A percentile compares a stretch with the other conserved stretches of the same genome.
These are phyloP conservation scores for Craterostigma plantagineum DNA, from an alignment of 257 asterid genomes.

Conservation along the genomic window DNA sequence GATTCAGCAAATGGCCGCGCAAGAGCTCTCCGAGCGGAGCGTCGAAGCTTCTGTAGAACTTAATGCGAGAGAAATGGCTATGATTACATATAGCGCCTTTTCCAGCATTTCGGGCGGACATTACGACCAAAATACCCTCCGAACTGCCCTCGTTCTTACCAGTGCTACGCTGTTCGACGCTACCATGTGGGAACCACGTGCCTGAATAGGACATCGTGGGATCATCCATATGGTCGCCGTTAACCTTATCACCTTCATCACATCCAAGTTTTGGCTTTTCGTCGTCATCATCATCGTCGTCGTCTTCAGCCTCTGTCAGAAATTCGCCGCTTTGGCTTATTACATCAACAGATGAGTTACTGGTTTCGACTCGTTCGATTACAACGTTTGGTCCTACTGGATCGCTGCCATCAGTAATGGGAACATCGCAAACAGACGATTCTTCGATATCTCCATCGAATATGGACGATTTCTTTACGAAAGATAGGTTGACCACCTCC, in stretches of 20 bases:
- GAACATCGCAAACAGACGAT: constrained; percentile 6
- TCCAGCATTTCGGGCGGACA: constrained; percentile 63
- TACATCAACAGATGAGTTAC: too few relatives aligned
- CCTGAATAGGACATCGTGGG: too few relatives aligned
- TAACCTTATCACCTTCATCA: too few relatives aligned
- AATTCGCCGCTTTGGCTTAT: too few relatives aligned
- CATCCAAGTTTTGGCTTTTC: too few relatives aligned
- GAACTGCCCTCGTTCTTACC: too few relatives aligned
- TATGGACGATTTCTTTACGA: constrained; percentile 11
- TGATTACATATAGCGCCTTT: constrained; percentile 67
- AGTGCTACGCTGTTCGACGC: constrained; percentile 24
- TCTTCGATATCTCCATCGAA: constrained; percentile 13
- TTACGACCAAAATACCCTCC: constrained; percentile 80
- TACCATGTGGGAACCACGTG: too few relatives aligned
- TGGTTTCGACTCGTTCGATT: constrained; percentile 6
- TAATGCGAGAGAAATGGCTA: constrained; percentile 72
- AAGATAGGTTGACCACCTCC: constrained; percentile 25
- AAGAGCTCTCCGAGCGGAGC: constrained; percentile 72
- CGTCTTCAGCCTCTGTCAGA: too few relatives aligned
- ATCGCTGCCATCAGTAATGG: constrained; percentile 10
- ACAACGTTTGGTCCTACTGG: constrained; percentile 26
- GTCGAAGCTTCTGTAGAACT: constrained; percentile 74
- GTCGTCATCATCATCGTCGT: too few relatives aligned
- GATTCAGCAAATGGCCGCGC: constrained; percentile 66
- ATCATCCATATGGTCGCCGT: too few relatives aligned